These are phyloP conservation scores for Dioszegia crocea DNA, from an alignment of 768 basidiomycete genomes.

Conservation along the genomic window DNA sequence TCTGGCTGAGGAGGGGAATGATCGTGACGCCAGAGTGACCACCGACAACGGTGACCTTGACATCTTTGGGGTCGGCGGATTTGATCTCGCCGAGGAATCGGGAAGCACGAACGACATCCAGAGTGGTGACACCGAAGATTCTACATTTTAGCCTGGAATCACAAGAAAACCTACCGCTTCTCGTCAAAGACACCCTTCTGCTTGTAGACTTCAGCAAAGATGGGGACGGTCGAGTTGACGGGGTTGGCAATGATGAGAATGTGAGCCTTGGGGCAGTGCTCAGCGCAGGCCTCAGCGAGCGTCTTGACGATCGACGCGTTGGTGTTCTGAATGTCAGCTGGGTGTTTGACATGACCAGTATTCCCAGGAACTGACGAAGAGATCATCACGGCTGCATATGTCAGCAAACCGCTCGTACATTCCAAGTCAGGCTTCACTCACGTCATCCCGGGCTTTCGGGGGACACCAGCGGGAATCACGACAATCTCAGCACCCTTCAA, in stretches of 20 bases:
- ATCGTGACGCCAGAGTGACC: constrained; percentile 98
- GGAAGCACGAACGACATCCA: constrained; percentile 96
- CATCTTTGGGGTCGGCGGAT: constrained; percentile 53
- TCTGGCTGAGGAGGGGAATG: constrained; percentile 89
- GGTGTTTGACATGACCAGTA: background rate
- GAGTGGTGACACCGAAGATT: constrained; percentile 93
- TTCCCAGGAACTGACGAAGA: constrained; percentile 57
- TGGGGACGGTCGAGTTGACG: constrained; percentile 98
- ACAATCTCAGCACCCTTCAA: constrained; percentile 83
- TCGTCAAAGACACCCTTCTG: constrained; percentile 85
- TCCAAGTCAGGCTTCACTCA: constrained; percentile 27
- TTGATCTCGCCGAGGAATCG: constrained; percentile 83
- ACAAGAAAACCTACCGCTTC: constrained; percentile 62
- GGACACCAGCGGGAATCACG: constrained; percentile 93
- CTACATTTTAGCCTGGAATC: constrained; percentile 52
- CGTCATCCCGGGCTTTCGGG: constrained; percentile 65
- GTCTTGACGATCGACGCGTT: constrained; percentile 96
- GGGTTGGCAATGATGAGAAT: constrained; percentile 98
- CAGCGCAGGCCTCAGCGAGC: constrained; percentile 84
- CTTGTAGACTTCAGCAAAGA: constrained; percentile 93
- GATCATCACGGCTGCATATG: constrained; percentile 40
- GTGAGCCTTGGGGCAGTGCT: constrained; percentile 76
- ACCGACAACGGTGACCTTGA: constrained; percentile 81
- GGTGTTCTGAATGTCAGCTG: constrained; percentile 58
- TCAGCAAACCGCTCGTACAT: background rate